A percentile compares a stretch with the other conserved stretches of the same genome.
These are phyloP conservation scores for Biscogniauxia mediterranea DNA, from an alignment of 2,329 filamentous ascomycete genomes.

Conservation along the genomic window DNA sequence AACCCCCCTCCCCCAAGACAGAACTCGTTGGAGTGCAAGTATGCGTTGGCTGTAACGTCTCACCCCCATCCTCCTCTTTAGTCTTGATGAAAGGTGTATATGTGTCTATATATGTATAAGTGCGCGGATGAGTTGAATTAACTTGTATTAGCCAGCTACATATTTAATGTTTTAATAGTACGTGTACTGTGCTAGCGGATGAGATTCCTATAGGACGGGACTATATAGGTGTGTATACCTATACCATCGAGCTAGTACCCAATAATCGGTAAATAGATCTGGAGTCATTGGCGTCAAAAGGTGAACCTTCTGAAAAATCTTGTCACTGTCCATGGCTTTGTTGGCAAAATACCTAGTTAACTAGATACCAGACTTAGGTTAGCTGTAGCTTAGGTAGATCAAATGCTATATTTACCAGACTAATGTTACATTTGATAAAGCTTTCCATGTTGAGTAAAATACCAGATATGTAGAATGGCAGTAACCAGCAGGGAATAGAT, in stretches of 20 bases:
- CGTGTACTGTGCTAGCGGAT: not conserved
- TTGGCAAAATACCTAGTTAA: too few species aligned
- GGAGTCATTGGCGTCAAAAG: not conserved
- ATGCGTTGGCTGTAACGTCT: not conserved
- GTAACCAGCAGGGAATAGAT: too few species aligned
- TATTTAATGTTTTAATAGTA: not conserved
- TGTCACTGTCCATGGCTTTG: too few species aligned
- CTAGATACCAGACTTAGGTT: too few species aligned
- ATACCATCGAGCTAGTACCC: not conserved
- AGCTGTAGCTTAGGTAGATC: too few species aligned
- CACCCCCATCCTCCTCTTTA: not conserved
- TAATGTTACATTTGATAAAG: too few species aligned
- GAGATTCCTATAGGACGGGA: not conserved
- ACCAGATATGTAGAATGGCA: too few species aligned
- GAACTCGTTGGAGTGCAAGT: not conserved
- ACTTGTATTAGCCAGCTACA: not conserved
- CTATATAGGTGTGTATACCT: not conserved
- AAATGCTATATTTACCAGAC: too few species aligned
- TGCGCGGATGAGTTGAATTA: not conserved
- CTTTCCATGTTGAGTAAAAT: too few species aligned
- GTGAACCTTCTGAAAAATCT: not conserved
- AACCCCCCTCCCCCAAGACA: not conserved
- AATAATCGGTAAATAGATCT: not conserved
- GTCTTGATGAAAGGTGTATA: not conserved
- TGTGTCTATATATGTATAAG: constrained; percentile 4